Evolutionary conservation across 2,329 filamentous ascomycete genomes (phyloP).

Genomic region (Colletotrichum australisinense): DNA sequence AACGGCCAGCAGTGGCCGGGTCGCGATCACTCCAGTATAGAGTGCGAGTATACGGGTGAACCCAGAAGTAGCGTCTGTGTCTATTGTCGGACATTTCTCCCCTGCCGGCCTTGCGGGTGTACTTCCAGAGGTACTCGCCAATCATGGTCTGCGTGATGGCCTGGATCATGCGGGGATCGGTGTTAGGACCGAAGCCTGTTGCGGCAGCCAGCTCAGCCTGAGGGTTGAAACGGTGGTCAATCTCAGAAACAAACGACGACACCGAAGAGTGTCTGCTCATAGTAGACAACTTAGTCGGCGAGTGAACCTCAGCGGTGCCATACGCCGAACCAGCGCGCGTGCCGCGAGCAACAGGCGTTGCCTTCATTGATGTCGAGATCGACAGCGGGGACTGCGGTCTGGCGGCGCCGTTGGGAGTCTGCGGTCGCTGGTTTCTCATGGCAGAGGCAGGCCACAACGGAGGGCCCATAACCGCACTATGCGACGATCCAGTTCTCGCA

Average conservation of each 20-base stretch:
- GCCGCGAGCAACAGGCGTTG: slow-evolving; percentile 68
- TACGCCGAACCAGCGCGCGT: slow-evolving; percentile 56
- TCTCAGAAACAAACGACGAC: slow-evolving; percentile 94
- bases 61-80: slow-evolving; percentile 98
- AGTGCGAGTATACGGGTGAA: slow-evolving; percentile 96
- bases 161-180: slow-evolving; percentile 98
- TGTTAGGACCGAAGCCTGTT: slow-evolving; percentile 74
- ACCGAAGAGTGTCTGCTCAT: slow-evolving; percentile 81
- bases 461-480: slow-evolving; percentile 77
- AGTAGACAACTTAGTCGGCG: slow-evolving; percentile 55
- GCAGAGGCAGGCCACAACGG: slow-evolving; percentile 86
- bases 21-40: slow-evolving; percentile 97
- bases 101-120: slow-evolving; percentile 93
- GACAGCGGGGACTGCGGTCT: slow-evolving; percentile 54
- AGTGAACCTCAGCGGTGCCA: slow-evolving; percentile 59
- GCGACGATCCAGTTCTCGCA: slow-evolving; percentile 69
- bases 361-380: slow-evolving; percentile 60
- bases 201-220: slow-evolving; percentile 58
- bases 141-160: slow-evolving; percentile 99
- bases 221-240: slow-evolving; percentile 91
- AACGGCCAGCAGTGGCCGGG: slow-evolving; percentile 80
- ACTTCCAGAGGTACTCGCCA: slow-evolving; percentile 98
- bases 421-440: slow-evolving; percentile 63
- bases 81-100: slow-evolving; percentile 89
- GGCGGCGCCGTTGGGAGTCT: slow-evolving; percentile 67